Evolutionary conservation across 306 rosid species (phyloP).

Genomic region (Psophocarpus tetragonolobus): DNA sequence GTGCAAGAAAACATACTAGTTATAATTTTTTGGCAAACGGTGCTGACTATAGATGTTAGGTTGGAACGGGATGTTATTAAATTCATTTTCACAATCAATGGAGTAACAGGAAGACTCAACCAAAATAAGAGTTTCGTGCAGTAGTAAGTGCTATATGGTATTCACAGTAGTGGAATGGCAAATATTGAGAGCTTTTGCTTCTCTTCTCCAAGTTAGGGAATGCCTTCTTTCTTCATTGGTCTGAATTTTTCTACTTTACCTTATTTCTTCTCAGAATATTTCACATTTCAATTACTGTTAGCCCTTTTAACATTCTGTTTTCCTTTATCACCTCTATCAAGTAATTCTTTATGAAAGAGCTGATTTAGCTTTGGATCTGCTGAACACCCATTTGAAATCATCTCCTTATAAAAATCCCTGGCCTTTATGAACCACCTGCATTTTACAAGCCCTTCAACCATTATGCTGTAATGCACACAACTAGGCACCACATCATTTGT

Average conservation of each 20-base stretch:
- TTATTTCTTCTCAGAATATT: constrained; percentile 30
- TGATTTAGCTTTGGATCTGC: constrained; percentile 66
- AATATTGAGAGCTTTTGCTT: constrained; percentile 7
- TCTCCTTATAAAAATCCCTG: constrained; percentile 61
- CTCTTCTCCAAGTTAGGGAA: constrained; percentile 6
- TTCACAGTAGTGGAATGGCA: constrained; percentile 7
- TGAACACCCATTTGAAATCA: constrained; percentile 56
- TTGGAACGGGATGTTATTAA: background rate
- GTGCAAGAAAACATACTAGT: background rate
- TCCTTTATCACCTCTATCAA: constrained; percentile 28
- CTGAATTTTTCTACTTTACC: constrained; percentile 35
- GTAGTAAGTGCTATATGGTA: background rate
- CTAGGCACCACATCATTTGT: constrained; percentile 50
- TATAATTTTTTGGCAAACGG: background rate
- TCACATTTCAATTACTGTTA: constrained; percentile 28
- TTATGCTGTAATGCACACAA: constrained; percentile 52
- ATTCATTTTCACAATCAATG: background rate
- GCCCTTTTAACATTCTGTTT: constrained; percentile 33
- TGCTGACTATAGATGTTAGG: background rate
- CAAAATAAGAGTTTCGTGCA: background rate
- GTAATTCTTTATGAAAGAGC: constrained; percentile 58
- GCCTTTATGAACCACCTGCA: constrained; percentile 64
- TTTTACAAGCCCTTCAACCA: constrained; percentile 72
- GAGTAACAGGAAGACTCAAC: background rate
- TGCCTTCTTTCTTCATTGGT: constrained; percentile 27